A percentile compares a stretch with the other conserved stretches of the same genome.
phyloP scores from a whole-genome alignment of 108 stramenopile species.

The Skeletonema costatum region DNA sequence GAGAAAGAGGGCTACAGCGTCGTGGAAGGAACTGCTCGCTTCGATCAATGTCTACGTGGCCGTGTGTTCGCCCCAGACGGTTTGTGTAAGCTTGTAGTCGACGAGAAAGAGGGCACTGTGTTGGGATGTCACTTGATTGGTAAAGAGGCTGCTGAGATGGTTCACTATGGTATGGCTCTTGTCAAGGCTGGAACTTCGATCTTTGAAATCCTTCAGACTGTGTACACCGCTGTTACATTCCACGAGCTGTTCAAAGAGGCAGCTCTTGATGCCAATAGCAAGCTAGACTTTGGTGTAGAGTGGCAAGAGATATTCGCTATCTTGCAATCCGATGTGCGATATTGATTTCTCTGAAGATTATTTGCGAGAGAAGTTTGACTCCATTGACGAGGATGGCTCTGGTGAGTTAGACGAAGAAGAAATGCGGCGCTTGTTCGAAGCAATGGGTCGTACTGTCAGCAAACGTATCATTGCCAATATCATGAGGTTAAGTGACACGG shows the following conservation, averaged over 20 bases:
- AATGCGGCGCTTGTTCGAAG: conserved; percentile 8
- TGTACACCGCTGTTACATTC: conserved; percentile 35
- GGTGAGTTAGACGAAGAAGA: conserved; percentile 14
- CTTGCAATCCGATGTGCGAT: not conserved
- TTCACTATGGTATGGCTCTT: conserved; percentile 36
- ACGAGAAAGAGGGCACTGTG: not conserved
- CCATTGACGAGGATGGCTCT: conserved; percentile 13
- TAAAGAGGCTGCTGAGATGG: conserved; percentile 28
- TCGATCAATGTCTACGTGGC: conserved; percentile 23
- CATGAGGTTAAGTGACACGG: conserved; percentile 14
- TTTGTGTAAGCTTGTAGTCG: conserved; percentile 23
- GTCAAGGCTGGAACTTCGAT: conserved; percentile 15
- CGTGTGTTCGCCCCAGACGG: conserved; percentile 35
- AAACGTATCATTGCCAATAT: conserved; percentile 11
- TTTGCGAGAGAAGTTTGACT: conserved; percentile 7
- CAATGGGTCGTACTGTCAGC: conserved; percentile 8
- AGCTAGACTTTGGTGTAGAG: conserved; percentile 15
- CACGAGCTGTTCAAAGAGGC: conserved; percentile 32
- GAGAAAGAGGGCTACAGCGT: conserved; percentile 11
- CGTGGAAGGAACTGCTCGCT: conserved; percentile 15
- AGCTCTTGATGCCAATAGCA: conserved; percentile 20
- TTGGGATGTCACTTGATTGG: conserved; percentile 30
- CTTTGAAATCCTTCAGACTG: conserved; percentile 8
- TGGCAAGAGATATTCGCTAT: conserved; percentile 13
- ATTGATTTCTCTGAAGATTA: conserved; percentile 7